Percentiles rank a stretch among this genome's conserved stretches.
phyloP scores from a whole-genome alignment of 148 eudicot genomes.

The Cornus florida region DNA sequence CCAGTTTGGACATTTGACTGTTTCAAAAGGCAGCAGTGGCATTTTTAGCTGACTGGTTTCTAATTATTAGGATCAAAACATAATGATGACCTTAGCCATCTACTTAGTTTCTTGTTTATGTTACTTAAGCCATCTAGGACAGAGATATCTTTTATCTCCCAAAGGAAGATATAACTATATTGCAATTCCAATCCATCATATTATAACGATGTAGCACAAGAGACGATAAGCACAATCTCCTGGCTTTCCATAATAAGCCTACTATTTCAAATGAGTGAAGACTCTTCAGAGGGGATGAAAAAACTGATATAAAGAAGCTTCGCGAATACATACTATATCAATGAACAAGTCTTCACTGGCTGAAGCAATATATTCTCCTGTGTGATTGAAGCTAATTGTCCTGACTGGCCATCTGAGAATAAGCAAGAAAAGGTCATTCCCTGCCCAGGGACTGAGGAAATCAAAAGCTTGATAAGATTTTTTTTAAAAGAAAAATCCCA shows the following conservation, averaged over 20 bases:
- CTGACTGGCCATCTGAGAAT: slow-evolving; percentile 95
- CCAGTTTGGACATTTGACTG: slow-evolving; percentile 89
- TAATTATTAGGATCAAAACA: neutral
- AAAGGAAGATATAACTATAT: neutral
- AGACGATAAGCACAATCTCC: neutral
- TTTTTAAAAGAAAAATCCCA: neutral
- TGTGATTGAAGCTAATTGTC: slow-evolving; percentile 92
- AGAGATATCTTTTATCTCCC: neutral
- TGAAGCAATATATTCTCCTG: slow-evolving; percentile 95
- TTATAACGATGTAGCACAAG: neutral
- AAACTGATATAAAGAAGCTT: neutral
- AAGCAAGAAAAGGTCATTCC: slow-evolving; percentile 13
- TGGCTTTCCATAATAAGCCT: neutral
- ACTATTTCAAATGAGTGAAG: neutral
- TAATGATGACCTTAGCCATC: neutral
- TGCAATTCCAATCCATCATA: neutral
- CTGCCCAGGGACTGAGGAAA: neutral
- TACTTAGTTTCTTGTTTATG: too few species aligned
- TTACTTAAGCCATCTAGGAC: neutral
- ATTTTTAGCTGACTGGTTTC: neutral
- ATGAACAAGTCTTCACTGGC: slow-evolving; percentile 97
- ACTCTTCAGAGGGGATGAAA: neutral
- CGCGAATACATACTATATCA: slow-evolving; percentile 66
- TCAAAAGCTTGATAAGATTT: neutral
- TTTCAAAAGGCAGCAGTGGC: slow-evolving; percentile 8